These are phyloP conservation scores for Boletus reticuloceps DNA, from an alignment of 768 basidiomycete species.

Conservation along the genomic window DNA sequence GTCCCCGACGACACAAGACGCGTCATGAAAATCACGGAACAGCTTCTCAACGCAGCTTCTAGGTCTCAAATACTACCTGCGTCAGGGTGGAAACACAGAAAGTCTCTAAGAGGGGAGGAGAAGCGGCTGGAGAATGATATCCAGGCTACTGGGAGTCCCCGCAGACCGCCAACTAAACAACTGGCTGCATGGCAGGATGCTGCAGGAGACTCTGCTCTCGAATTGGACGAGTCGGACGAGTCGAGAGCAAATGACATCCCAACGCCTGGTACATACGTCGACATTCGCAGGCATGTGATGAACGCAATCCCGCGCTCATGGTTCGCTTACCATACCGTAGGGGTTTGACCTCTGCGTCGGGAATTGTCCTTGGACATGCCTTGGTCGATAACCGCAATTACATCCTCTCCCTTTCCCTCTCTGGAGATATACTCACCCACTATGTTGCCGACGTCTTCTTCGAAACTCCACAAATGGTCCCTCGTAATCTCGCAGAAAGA, in stretches of 20 bases:
- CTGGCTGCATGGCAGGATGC: constrained; percentile 27
- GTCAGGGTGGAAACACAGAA: constrained; percentile 37
- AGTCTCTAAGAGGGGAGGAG: constrained; percentile 38
- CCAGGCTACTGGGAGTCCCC: constrained; percentile 1
- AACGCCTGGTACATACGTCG: constrained; percentile 50
- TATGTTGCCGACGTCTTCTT: constrained; percentile 56
- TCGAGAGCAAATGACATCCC: constrained; percentile 18
- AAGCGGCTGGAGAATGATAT: constrained; percentile 34
- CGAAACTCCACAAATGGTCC: constrained; percentile 54
- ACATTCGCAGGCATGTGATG: constrained; percentile 46
- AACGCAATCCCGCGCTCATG: not conserved
- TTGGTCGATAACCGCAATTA: constrained; percentile 30
- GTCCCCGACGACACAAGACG: constrained; percentile 3
- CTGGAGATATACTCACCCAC: constrained; percentile 54
- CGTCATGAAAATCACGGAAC: constrained; percentile 23
- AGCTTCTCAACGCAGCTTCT: constrained; percentile 35
- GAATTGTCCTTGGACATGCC: constrained; percentile 30
- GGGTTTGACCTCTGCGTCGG: constrained; percentile 18
- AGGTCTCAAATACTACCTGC: constrained; percentile 21
- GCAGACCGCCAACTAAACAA: constrained; percentile 23
- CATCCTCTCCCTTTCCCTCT: constrained; percentile 29
- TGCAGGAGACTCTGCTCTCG: constrained; percentile 8
- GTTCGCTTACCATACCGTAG: constrained; percentile 17
- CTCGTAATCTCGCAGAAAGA: constrained; percentile 42
- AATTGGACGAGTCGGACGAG: constrained; percentile 13